Evolutionary conservation across 352 stramenopile genomes (phyloP), one percentile per base, ranked within the genome.

Genomic region (Globisporangium nunn): DNA sequence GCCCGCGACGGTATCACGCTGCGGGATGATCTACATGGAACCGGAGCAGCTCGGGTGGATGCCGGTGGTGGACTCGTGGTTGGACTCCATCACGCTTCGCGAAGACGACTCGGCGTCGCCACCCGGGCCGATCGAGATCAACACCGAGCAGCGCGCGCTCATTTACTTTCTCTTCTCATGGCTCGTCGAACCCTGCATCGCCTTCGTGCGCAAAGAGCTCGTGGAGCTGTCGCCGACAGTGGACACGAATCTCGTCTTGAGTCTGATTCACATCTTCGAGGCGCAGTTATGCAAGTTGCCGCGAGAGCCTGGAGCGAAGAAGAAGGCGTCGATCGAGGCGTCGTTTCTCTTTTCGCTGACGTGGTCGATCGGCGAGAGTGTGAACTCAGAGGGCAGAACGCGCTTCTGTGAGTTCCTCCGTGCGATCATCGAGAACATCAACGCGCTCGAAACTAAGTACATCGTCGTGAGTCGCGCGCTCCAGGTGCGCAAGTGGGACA

Each of bases 21-120:
- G 91, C 53, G 93, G 93, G 5, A 97, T 98, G 88, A 97, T 98
- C 58, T 98, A 96, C 70, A 96, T 95, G 82, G 92, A 98, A 59
- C 87, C 91, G 6, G 83, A 92, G 48, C 91, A 96, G 56, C 70
- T 98, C 14, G 88, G 89, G 1, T 98, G 88, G 90, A 65, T 85
- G 46, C 87, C 92, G 10, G 39, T 97, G 23, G 67, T 96, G 1
- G 75, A 96, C 43, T 95, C 93, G 18, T 98, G 92, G 92, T 66
- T 97, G 0, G 84, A 97, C 54, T 78, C 70, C 2, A 72, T 82
- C 74, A 78, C 73, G 17, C 46, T 66, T 31, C 39, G 47, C 39
- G 33, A 56, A 47, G 63, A 74, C 74, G 52, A 52, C 3, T 53
- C 44, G 10, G 56, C 60, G 14, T 14, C 37, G 15, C 52, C 50